phyloP scores from a whole-genome alignment of 495 filamentous ascomycete species.

The Penicillium fimorum region DNA sequence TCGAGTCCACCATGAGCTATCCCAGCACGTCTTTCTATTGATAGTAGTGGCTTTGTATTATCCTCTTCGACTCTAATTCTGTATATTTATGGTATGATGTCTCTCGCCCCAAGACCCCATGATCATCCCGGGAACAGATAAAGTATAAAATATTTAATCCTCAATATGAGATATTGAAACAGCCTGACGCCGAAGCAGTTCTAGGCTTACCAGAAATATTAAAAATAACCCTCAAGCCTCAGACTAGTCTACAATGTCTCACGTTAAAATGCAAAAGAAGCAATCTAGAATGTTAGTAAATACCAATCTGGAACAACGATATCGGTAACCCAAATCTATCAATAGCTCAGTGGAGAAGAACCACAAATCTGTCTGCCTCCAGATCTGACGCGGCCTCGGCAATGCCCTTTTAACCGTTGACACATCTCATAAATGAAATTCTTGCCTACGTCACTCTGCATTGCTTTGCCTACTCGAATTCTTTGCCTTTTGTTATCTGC shows the following conservation, averaged over 20 bases:
- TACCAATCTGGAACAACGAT: conserved; percentile 17
- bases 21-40: background rate
- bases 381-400: conserved; percentile 24
- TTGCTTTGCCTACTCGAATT: background rate
- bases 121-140: background rate
- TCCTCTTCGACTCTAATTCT: background rate
- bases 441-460: conserved; percentile 2
- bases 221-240: background rate
- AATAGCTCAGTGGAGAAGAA: conserved; percentile 24
- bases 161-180: background rate
- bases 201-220: background rate
- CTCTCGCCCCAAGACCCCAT: background rate
- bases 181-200: background rate
- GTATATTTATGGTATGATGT: conserved; percentile 8
- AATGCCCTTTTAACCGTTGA: background rate
- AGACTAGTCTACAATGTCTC: conserved; percentile 7
- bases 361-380: conserved; percentile 13
- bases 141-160: background rate
- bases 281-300: conserved; percentile 9
- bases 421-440: background rate
- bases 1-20: background rate
- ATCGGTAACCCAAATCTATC: conserved; percentile 12
- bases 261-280: conserved; percentile 8
- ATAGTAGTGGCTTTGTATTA: background rate
- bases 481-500: background rate